Base-by-base conservation (phyloP, 495 filamentous ascomycete genomes). In the Glutinoglossum americanum region DNA sequence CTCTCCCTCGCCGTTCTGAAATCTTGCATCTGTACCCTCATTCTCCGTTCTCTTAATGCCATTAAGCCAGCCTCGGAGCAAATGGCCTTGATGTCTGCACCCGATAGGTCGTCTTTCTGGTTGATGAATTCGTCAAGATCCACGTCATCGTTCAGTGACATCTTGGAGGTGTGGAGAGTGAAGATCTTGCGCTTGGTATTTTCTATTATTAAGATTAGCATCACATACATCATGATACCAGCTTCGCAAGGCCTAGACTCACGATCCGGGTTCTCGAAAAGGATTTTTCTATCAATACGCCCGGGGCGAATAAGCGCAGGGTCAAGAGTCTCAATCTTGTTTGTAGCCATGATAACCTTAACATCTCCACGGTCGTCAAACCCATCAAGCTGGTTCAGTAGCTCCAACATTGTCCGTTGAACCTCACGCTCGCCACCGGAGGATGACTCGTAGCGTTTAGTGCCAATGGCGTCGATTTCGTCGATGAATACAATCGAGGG, bases 161-260 rank as follows among this genome's bases (percentile, higher is more conserved):
- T 99, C 79, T 99, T 99, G 64, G 85, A 89, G 19, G 92, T 99
- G 72, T 99, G 92, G n/a, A 99, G 81, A 26, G 83, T 87, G 72
- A 99, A 99, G 66, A 99, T 99, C 81, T 98, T 99, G 74, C 89
- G 87, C 78, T 99, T 99, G 56, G 92, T 99, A 70, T 88, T 89
- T 78, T 97, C 81, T 85, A 61, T 45, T 49, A 30, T 48, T 27
- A 11, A 0, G 13, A 3, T 78, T 69, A 75, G 70, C 57, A 51
- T 21, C n/a, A 57, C 8, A 33, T n/a, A 28, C 13, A 19, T 51
- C 8, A n/a, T 15, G 1, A 1, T 41, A 13, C 8, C 5, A 9
- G 15, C 37, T 41, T 13, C 37, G 37, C n/a, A n/a, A 39, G 15
- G 9, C 15, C 41, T 53, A 28, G n/a, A 71, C 80, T 70, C 73